phyloP scores from a whole-genome alignment of 345 rosid genomes.

The Luvunga scandens region DNA sequence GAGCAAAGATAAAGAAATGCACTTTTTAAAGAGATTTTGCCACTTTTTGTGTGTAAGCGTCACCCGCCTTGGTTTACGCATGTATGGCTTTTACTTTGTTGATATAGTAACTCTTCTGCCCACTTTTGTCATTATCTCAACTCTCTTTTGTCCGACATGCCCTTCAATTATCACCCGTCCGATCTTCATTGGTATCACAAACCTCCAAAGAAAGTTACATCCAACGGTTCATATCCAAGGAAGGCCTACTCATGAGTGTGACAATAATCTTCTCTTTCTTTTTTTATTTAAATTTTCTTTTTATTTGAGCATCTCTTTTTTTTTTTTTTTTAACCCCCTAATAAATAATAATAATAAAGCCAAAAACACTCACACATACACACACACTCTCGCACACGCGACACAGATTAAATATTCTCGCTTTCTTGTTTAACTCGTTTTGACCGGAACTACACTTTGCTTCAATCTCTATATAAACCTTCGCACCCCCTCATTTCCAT shows the following conservation, averaged over 20 bases:
- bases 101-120: not conserved
- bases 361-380: too few species aligned
- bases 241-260: not conserved
- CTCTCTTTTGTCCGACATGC: not conserved
- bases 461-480: conserved; percentile 54
- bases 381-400: too few species aligned
- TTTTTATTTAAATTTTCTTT: too few species aligned
- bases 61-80: not conserved
- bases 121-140: too few species aligned
- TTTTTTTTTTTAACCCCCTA: too few species aligned
- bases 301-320: not conserved
- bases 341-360: too few species aligned
- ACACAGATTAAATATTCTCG: conserved; percentile 6
- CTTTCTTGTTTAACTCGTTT: conserved; percentile 23
- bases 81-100: too few species aligned
- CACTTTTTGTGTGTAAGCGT: not conserved
- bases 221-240: conserved; percentile 15
- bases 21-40: conserved; percentile 19
- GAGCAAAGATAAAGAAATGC: not conserved
- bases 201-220: not conserved
- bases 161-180: not conserved
- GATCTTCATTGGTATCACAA: not conserved
- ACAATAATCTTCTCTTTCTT: not conserved
- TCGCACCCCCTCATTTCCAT: conserved; percentile 39
- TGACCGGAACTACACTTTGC: conserved; percentile 41